Base-by-base conservation (phyloP, 768 basidiomycete genomes). In the Boletus rex-veris region DNA sequence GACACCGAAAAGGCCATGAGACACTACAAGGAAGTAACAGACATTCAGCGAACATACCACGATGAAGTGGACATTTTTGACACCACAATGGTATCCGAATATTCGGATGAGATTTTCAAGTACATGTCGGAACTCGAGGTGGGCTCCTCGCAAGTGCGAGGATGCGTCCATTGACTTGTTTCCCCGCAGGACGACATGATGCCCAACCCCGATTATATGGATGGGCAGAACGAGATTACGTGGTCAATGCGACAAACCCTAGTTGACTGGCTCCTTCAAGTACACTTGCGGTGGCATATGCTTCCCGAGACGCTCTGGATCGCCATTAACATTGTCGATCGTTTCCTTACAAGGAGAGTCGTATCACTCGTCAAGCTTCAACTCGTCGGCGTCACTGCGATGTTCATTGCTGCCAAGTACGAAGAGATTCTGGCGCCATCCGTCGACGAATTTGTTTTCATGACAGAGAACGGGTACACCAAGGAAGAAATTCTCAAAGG, bases 241-340 rank as follows among this genome's bases (percentile, higher is more conserved):
- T 96, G 95, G 95, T 71, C 79, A 18, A 98, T 97, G 94, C 90
- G 97, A 50, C 89, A 94, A 68, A 94, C 92, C 3, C 82, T 99
- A 38, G 90, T 99, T 61, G 97, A 99, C 76, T 99, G 97, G 97
- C 80, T 99, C 21, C 81, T 96, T 50, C 96, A 98, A 70, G 93
- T 98, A 33, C 97, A 99, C 76, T 77, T 98, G 56, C 88, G 94
- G 28, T 99, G 98, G 78, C 96, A 98, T 77, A 92, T 99, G 91
- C 83, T 98, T 44, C 96, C 97, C 28, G 97, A 99, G 73, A 99
- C 97, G 3, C 82, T 98, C 16, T 99, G 97, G 97, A 98, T 98
- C 64, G 92, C 96, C 39, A 82, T 99, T 78, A 99, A 98, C 76
- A 86, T 99, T 56, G 82, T 96, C 59, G 92, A 96, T 68, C 88